Evolutionary conservation across 148 eudicot species (phyloP), one percentile per base, ranked within the genome.

Genomic region (Silene uniflora): DNA sequence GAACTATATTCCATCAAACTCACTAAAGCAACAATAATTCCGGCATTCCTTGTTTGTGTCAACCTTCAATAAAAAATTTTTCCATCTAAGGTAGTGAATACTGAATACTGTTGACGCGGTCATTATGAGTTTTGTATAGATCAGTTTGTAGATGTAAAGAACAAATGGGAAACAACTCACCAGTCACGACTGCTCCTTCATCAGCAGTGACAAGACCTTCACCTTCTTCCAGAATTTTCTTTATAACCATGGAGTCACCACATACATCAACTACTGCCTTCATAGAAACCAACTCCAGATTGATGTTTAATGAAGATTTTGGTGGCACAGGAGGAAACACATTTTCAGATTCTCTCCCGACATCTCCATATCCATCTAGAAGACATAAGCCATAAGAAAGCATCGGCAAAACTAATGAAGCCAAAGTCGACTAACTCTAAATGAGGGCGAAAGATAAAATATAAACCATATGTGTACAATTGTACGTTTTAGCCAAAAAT

Each of bases 151-250:
- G 19, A 74, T 17, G 47, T 24, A 59, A 42, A 2, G 23, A 67
- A 19, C 73, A 75, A 55, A 67, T 54, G 29, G n/a, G 56, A 23
- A 75, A 64, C 80, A 1, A 63, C 89, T 86, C 79, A 89, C 90
- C 73, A 5, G 84, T 86, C 5, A 89, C 90, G 77, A 79, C 47
- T 76, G 90, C 90, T 47, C 88, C 90, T 54, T 87, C 90, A 78
- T 81, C 79, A 73, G 90, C 90, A 62, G 83, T 73, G 58, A 81
- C 71, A 78, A 74, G 65, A 29, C 87, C 75, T 75, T 89, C 87
- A 22, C 89, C 93, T 77, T 87, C 93, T 79, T 84, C 81, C 47
- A 89, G 13, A 56, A 87, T 84, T 83, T 87, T 89, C 88, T 89
- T 87, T 32, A 86, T 67, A 46, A 89, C 85, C 78, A 83, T 84